Evolutionary conservation across 1,139 yeast species (phyloP), one percentile per base, ranked within the genome.

Genomic region (Hyphopichia pseudoburtonii): DNA sequence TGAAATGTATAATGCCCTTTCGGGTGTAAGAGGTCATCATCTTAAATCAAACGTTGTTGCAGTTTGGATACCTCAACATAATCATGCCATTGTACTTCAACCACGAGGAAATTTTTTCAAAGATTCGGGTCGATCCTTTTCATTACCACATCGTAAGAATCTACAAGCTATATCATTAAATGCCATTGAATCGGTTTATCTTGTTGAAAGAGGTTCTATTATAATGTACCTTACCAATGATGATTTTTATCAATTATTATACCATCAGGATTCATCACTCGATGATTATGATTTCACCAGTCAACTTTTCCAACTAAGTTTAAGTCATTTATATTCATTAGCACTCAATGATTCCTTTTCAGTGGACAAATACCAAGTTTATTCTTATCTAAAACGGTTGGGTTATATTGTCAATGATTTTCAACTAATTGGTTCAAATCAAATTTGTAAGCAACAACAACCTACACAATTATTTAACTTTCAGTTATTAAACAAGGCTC

Each of bases 201-300:
- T 90, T 39, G 77, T 82, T 2, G 96, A 90, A 57, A 70, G 97
- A 53, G 97, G 97, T 0, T 77, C 88, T 2, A 67, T 88, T 56
- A 67, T 79, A 18, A 77, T 86, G 16, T 79, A 69, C 54, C 58
- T 68, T 39, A 54, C 55, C 9, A 50, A 48, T 35, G 51, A 47
- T 3, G 45, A 43, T 16, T 54, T 52, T 35, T 32, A 35, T 2
- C n/a, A n/a, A n/a, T n/a, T n/a, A n/a, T n/a, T n/a, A n/a, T n/a
- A n/a, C n/a, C n/a, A n/a, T n/a, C n/a, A n/a, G n/a, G n/a, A n/a
- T n/a, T n/a, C n/a, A n/a, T n/a, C n/a, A n/a, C n/a, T n/a, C n/a
- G 47, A 51, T 12, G 73, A 62, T 4, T 56, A 60, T 34, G 57
- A 58, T 30, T 54, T 52, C 35, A 47, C 42, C 3, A 30, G 18